phyloP scores from a whole-genome alignment of 176 grass and related monocot species.

The Hordeum vulgare region MorexV3_pseudomolecules_assembly NC_058518.1:465527465-465527964 shows the following conservation, averaged over 20 bases:
- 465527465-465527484: conserved; percentile 79
- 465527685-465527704: neutral
- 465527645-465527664: neutral
- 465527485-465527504: conserved; percentile 37
- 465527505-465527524: conserved; percentile 58
- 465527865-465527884: neutral
- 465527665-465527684: neutral
- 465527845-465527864: neutral
- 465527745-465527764: conserved; percentile 21
- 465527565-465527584: conserved; percentile 37
- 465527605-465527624: conserved; percentile 61
- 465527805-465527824: conserved; percentile 39
- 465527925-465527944: conserved; percentile 52
- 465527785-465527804: conserved; percentile 67
- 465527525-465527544: conserved; percentile 52
- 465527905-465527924: conserved; percentile 72
- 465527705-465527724: neutral
- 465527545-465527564: conserved; percentile 68
- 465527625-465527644: conserved; percentile 21
- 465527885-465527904: conserved; percentile 38
- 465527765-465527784: conserved; percentile 29
- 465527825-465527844: neutral
- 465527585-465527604: conserved; percentile 61
- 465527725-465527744: neutral
- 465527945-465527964: conserved; percentile 31